phyloP scores from a whole-genome alignment of 345 rosid genomes.

The Lepidium aucheri region DNA sequence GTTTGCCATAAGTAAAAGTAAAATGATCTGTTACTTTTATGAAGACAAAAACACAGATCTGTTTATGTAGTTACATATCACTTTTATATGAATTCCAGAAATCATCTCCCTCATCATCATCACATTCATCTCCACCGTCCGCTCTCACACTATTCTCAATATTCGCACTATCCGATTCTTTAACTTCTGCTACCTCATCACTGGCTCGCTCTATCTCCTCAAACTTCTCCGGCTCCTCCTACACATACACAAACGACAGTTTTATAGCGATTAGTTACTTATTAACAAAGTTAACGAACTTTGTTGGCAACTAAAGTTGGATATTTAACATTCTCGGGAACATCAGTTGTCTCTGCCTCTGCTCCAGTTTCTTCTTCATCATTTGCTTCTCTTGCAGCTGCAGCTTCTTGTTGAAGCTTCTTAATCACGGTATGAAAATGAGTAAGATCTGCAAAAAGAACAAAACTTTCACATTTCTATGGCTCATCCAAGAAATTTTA shows the following conservation, averaged over 20 bases:
- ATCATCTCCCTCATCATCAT: constrained; percentile 17
- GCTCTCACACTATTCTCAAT: constrained; percentile 13
- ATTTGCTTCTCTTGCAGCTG: constrained; percentile 26
- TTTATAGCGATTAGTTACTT: not conserved
- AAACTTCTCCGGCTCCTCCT: constrained; percentile 33
- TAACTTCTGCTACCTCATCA: constrained; percentile 10
- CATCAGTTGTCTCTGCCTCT: constrained; percentile 30
- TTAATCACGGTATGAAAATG: constrained; percentile 55
- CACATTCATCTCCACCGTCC: constrained; percentile 28
- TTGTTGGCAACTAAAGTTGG: not conserved
- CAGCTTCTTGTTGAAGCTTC: constrained; percentile 46
- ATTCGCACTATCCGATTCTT: constrained; percentile 23
- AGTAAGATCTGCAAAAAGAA: constrained; percentile 40
- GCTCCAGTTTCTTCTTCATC: constrained; percentile 18
- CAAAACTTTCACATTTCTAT: not conserved
- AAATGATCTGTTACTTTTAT: too few relatives aligned
- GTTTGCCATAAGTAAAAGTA: too few relatives aligned
- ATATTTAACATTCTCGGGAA: constrained; percentile 10
- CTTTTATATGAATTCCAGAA: constrained; percentile 15
- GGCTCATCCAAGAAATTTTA: not conserved
- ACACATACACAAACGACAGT: constrained; percentile 11
- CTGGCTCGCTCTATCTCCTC: constrained; percentile 18
- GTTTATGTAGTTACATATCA: not conserved
- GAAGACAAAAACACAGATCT: not conserved
- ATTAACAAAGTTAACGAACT: not conserved